Evolutionary conservation across 495 filamentous ascomycete species (phyloP), one percentile per base, ranked within the genome.

Genomic region (Penicillium macrosclerotiorum): DNA sequence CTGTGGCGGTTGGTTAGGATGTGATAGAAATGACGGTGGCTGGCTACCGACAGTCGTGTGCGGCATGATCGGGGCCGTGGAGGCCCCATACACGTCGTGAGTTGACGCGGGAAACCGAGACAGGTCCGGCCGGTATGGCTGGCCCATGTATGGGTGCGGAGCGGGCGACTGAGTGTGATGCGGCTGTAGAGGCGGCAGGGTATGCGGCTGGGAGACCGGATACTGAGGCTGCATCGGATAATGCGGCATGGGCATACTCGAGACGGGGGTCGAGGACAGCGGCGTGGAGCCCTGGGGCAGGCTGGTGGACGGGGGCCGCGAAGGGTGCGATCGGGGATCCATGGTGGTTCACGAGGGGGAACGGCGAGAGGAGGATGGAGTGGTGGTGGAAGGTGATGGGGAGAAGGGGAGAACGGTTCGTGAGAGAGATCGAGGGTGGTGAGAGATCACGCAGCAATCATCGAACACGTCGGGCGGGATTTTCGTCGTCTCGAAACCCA

Each of bases 141-240:
- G 71, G 33, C 70, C 73, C 77, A 86, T 85, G 62, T 76, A 77
- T 54, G 76, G 70, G 57, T 75, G 70, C 44, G 69, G 67, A 50
- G 62, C 65, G 38, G 71, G 71, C 30, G 71, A 73, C 47, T 71
- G 69, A 44, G 59, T 60, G 50, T 78, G 73, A 64, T 79, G 81
- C 45, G 80, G 77, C 65, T 88, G 83, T 42, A 88, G 70, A 26
- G 84, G 84, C 32, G 84, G 84, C 57, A 88, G 72, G n/a, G 83
- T 86, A 62, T 87, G 82, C 52, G 80, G 70, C 62, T 81, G 78
- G 30, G 74, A 70, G 26, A 75, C 71, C 41, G 71, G 65, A 58
- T 82, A 75, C 64, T 83, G 80, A 46, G 75, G 72, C 60, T 82
- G 79, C 69, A 74, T 74, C 51, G 62, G 52, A 64, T 74, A 74